Conservation (phyloP, 495 filamentous ascomycete species). For the Glarea lozoyensis region DNA sequence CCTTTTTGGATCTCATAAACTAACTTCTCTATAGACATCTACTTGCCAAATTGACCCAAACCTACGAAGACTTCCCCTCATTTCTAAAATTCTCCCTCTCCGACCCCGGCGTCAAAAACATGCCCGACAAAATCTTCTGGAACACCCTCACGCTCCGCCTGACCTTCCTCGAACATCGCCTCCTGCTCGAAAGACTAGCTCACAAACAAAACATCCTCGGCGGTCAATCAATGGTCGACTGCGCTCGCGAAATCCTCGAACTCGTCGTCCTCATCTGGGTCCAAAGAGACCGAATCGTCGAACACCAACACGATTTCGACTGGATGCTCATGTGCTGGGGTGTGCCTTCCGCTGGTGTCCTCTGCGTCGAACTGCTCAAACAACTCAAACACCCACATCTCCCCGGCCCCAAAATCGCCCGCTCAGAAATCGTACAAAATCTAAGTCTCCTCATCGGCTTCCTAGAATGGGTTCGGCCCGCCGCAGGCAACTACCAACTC, state of each 20-base stretch:
- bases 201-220: constrained; percentile 10
- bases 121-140: constrained; percentile 4
- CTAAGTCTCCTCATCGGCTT: constrained; percentile 19
- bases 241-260: constrained; percentile 21
- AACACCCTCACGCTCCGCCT: constrained; percentile 9
- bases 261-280: constrained; percentile 19
- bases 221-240: constrained; percentile 20
- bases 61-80: constrained; percentile 9
- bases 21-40: constrained; percentile 5
- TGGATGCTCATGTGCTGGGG: constrained; percentile 21
- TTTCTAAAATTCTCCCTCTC: constrained; percentile 6
- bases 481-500: constrained; percentile 20
- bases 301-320: constrained; percentile 19
- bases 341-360: constrained; percentile 17
- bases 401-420: constrained; percentile 5
- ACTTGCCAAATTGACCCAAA: constrained; percentile 2
- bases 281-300: constrained; percentile 16
- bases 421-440: constrained; percentile 20
- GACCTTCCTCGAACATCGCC: constrained; percentile 12
- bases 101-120: not conserved
- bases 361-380: constrained; percentile 21
- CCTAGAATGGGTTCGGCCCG: constrained; percentile 20
- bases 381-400: constrained; percentile 11
- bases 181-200: constrained; percentile 14
- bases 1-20: not conserved